Percentiles rank a stretch among this genome's conserved stretches.
Conservation (phyloP, 2,329 filamentous ascomycete genomes). For the Claviceps spartinae region DNA sequence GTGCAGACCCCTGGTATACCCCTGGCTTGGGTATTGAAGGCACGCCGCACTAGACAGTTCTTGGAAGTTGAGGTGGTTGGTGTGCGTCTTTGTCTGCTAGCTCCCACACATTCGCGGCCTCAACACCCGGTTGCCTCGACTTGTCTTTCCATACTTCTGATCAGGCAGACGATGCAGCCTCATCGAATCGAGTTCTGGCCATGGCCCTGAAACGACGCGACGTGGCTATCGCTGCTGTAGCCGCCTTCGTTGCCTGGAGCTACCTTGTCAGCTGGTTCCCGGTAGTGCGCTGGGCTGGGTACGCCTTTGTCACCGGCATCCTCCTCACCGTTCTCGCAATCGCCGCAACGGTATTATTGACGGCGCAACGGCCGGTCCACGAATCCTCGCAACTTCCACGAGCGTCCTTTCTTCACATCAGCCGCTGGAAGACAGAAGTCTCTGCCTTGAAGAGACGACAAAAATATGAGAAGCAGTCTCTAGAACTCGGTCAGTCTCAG, state of each 20-base stretch:
- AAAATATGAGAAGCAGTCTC: conserved; percentile 51
- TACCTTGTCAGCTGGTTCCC: conserved; percentile 74
- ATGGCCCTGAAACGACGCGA: conserved; percentile 65
- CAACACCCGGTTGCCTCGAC: background rate
- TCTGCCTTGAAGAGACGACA: conserved; percentile 51
- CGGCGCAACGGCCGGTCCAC: conserved; percentile 35
- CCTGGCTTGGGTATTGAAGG: background rate
- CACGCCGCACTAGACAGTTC: background rate
- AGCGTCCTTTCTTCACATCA: conserved; percentile 46
- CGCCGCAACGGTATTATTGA: conserved; percentile 40
- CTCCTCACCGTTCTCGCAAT: conserved; percentile 41
- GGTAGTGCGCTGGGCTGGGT: conserved; percentile 67
- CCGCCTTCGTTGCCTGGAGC: conserved; percentile 75
- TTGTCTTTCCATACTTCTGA: background rate
- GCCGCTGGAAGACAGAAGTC: conserved; percentile 58
- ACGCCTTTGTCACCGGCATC: conserved; percentile 65
- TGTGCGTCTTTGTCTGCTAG: background rate
- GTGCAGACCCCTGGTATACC: background rate
- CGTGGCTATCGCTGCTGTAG: conserved; percentile 53
- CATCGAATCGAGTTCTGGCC: conserved; percentile 18
- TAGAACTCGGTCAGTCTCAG: conserved; percentile 59
- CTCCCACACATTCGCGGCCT: background rate
- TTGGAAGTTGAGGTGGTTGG: background rate
- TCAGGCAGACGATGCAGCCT: conserved; percentile 18
- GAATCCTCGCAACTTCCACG: conserved; percentile 29